Conservation (phyloP, 31 red algal genomes). For the Bonnemaisonia californica region DNA sequence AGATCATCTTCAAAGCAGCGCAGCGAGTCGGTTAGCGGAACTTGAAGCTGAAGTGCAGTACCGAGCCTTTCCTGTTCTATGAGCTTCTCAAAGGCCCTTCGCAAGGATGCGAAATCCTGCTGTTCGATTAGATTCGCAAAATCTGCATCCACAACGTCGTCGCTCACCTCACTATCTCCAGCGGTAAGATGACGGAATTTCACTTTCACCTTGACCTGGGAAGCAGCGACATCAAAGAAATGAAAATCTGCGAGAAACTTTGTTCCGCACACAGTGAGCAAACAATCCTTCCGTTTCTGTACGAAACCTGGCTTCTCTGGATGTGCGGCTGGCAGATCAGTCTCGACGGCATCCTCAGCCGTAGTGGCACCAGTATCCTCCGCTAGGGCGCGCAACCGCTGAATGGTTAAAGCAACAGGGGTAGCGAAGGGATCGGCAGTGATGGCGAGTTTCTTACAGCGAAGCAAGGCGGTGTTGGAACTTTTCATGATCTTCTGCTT, state of each 20-base stretch:
- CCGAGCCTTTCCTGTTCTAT: slow-evolving; percentile 48
- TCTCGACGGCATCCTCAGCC: slow-evolving; percentile 7
- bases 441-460: slow-evolving; percentile 42
- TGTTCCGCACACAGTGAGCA: slow-evolving; percentile 45
- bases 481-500: slow-evolving; percentile 23
- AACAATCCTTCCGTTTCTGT: slow-evolving; percentile 7
- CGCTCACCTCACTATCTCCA: slow-evolving; percentile 33
- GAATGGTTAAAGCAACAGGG: slow-evolving; percentile 24
- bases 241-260: slow-evolving; percentile 68
- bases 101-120: slow-evolving; percentile 36
- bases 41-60: slow-evolving; percentile 8
- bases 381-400: slow-evolving; percentile 44
- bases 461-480: slow-evolving; percentile 28
- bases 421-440: slow-evolving; percentile 58
- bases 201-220: slow-evolving; percentile 24
- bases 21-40: slow-evolving; percentile 47
- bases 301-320: not conserved
- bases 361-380: slow-evolving; percentile 41
- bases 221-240: slow-evolving; percentile 34
- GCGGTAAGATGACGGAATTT: slow-evolving; percentile 44
- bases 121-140: slow-evolving; percentile 35
- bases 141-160: slow-evolving; percentile 33
- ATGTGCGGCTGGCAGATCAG: not conserved
- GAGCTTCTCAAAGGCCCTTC: slow-evolving; percentile 45
- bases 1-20: slow-evolving; percentile 59